Evolutionary conservation across 192 early-diverging fungal species (phyloP).

Genomic region (Entophlyctis luteolus): DNA sequence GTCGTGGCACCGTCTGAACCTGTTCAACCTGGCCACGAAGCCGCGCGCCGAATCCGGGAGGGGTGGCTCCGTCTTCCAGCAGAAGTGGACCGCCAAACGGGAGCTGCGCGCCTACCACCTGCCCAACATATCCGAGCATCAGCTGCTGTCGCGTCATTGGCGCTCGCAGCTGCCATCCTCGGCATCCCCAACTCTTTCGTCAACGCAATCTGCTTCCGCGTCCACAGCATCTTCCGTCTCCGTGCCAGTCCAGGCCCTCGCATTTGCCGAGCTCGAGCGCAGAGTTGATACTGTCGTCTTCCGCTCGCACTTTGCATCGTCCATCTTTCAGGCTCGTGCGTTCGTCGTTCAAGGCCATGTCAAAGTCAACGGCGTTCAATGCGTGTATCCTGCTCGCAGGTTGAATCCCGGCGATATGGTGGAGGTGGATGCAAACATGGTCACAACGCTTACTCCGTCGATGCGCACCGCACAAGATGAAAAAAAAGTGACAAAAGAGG

Average conservation of each 20-base stretch:
- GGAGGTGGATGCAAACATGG: slow-evolving; percentile 69
- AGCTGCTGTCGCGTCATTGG: slow-evolving; percentile 53
- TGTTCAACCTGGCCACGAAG: slow-evolving; percentile 71
- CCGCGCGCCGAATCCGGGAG: slow-evolving; percentile 44
- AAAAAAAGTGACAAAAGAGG: slow-evolving; percentile 31
- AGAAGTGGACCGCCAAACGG: slow-evolving; percentile 91
- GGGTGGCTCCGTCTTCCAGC: slow-evolving; percentile 81
- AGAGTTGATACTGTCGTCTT: slow-evolving; percentile 92
- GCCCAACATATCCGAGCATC: slow-evolving; percentile 80
- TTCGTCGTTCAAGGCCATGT: slow-evolving; percentile 83
- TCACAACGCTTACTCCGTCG: slow-evolving; percentile 43
- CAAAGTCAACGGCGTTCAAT: slow-evolving; percentile 83
- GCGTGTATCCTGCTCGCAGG: slow-evolving; percentile 71
- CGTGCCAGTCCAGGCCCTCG: slow-evolving; percentile 55
- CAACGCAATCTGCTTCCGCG: too few species aligned
- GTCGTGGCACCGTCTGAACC: slow-evolving; percentile 93
- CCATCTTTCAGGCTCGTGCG: slow-evolving; percentile 80
- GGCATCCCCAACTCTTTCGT: too few species aligned
- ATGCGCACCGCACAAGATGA: not conserved
- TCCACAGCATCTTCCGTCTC: too few species aligned
- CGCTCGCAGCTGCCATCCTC: slow-evolving; percentile 32
- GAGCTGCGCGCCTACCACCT: slow-evolving; percentile 91
- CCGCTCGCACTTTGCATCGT: slow-evolving; percentile 83
- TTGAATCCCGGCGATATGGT: slow-evolving; percentile 88
- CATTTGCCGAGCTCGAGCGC: slow-evolving; percentile 85